These are phyloP conservation scores for Talaromyces adpressus DNA, from an alignment of 495 filamentous ascomycete species.

Conservation along the genomic window DNA sequence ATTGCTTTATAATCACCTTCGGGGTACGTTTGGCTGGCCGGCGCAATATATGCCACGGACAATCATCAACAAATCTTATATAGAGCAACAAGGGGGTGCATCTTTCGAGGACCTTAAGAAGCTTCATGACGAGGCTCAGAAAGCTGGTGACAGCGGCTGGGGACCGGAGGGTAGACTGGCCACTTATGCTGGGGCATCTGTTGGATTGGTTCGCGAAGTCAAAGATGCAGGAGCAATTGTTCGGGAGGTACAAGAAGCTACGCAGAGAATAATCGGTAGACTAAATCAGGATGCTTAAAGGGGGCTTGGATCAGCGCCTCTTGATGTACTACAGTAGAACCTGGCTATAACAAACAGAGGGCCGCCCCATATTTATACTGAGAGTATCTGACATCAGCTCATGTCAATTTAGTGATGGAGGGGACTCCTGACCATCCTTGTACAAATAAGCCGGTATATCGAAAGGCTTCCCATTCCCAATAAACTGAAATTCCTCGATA, in stretches of 20 bases:
- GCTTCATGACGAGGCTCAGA: slow-evolving; percentile 48
- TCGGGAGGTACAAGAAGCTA: slow-evolving; percentile 22
- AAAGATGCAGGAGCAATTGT: slow-evolving; percentile 37
- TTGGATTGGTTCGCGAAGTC: slow-evolving; percentile 44
- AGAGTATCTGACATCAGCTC: too few relatives aligned
- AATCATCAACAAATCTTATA: slow-evolving; percentile 54
- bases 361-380: too few relatives aligned
- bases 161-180: slow-evolving; percentile 56
- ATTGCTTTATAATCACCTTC: slow-evolving; percentile 60
- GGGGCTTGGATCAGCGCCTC: background rate
- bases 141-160: slow-evolving; percentile 54
- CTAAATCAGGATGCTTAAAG: background rate
- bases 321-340: too few relatives aligned
- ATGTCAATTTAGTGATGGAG: too few relatives aligned
- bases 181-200: slow-evolving; percentile 58
- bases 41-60: slow-evolving; percentile 53
- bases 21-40: slow-evolving; percentile 66
- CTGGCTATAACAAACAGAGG: too few relatives aligned
- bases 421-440: too few relatives aligned
- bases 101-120: slow-evolving; percentile 51
- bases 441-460: too few relatives aligned
- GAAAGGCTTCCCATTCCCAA: too few relatives aligned
- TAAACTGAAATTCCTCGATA: too few relatives aligned
- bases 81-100: slow-evolving; percentile 49
- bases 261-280: background rate